Percentiles rank a stretch among this genome's conserved stretches.
Evolutionary conservation across 352 stramenopile species (phyloP).

Genomic region (Phytopythium montanum): DNA sequence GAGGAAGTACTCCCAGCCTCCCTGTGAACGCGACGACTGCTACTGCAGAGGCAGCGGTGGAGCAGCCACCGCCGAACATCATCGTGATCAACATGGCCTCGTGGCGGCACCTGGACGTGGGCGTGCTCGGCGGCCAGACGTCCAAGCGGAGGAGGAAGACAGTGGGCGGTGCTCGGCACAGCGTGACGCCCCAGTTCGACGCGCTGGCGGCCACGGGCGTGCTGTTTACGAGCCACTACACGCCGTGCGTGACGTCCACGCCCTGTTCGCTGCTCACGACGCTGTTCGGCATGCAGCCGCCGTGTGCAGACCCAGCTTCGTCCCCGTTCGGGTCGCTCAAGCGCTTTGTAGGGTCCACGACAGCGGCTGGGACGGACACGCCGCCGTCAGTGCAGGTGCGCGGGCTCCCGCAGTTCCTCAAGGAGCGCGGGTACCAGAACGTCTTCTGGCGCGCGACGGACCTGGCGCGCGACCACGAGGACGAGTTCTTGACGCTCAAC

Average conservation of each 20-base stretch:
- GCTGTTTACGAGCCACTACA: constrained; percentile 69
- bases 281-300: constrained; percentile 70
- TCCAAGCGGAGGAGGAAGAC: constrained; percentile 31
- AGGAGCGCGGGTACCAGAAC: constrained; percentile 63
- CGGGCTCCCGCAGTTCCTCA: constrained; percentile 62
- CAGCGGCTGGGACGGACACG: constrained; percentile 29
- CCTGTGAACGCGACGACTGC: constrained; percentile 3
- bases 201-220: constrained; percentile 45
- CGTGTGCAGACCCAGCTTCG: constrained; percentile 60
- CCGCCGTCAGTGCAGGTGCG: constrained; percentile 8
- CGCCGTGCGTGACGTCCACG: constrained; percentile 60
- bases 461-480: constrained; percentile 63
- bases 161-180: constrained; percentile 24
- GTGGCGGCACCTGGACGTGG: constrained; percentile 60
- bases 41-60: background rate
- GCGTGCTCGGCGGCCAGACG: constrained; percentile 47
- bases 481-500: constrained; percentile 59
- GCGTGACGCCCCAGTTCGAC: constrained; percentile 58
- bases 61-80: constrained; percentile 43
- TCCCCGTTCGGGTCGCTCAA: constrained; percentile 24
- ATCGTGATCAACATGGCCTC: constrained; percentile 78
- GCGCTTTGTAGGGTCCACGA: constrained; percentile 30
- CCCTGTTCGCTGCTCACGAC: constrained; percentile 56
- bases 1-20: constrained; percentile 3
- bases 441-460: constrained; percentile 70